A percentile compares a stretch with the other conserved stretches of the same genome.
Evolutionary conservation across 345 rosid genomes (phyloP).

Genomic region (Sonneratia alba): DNA sequence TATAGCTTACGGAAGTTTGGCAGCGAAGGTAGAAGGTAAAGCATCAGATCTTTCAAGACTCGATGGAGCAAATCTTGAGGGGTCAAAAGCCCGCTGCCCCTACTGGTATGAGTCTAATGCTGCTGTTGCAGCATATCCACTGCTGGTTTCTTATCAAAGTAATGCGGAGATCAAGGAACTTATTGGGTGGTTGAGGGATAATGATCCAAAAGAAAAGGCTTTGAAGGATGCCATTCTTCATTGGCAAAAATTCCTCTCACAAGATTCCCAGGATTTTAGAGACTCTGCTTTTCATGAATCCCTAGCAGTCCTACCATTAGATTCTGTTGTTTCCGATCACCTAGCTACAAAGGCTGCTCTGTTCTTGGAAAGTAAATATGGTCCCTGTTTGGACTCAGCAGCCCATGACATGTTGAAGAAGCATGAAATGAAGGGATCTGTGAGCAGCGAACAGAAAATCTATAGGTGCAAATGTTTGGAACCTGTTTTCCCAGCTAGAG

Average conservation of each 20-base stretch:
- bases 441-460: constrained; percentile 39
- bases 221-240: constrained; percentile 60
- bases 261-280: constrained; percentile 26
- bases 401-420: constrained; percentile 28
- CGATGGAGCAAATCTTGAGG: constrained; percentile 22
- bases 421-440: constrained; percentile 41
- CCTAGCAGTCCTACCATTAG: constrained; percentile 14
- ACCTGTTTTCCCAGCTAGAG: constrained; percentile 65
- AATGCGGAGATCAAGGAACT: constrained; percentile 67
- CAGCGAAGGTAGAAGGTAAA: constrained; percentile 28
- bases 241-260: constrained; percentile 50
- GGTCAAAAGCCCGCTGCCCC: constrained; percentile 51
- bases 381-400: constrained; percentile 41
- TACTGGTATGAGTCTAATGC: constrained; percentile 32
- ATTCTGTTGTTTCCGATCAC: constrained; percentile 18
- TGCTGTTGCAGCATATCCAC: constrained; percentile 24
- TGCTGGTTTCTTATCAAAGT: constrained; percentile 62
- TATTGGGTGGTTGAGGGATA: constrained; percentile 56
- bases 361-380: constrained; percentile 62
- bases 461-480: constrained; percentile 80
- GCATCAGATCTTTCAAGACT: constrained; percentile 10
- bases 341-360: constrained; percentile 59
- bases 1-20: constrained; percentile 68
- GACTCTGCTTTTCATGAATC: constrained; percentile 23
- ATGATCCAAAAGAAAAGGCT: constrained; percentile 57